These are phyloP conservation scores for Cenchrus purpureus DNA, from an alignment of 176 grass and related monocot species.

Conservation along the genomic window DNA sequence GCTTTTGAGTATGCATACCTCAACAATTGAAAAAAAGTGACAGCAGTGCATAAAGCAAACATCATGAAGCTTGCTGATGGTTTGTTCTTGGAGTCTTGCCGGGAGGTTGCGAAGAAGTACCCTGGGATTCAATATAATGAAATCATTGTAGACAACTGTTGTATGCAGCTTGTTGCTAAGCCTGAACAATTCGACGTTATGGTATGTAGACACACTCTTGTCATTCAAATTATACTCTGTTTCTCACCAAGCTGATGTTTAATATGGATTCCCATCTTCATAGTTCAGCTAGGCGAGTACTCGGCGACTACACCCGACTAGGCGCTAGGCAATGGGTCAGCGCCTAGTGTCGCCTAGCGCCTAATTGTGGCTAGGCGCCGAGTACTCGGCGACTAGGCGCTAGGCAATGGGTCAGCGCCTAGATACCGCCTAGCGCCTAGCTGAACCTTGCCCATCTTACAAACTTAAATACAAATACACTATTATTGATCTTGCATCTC, in stretches of 20 bases:
- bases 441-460: background rate
- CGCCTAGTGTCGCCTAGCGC: too few relatives aligned
- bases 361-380: too few relatives aligned
- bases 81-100: slow-evolving; percentile 95
- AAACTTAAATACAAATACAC: background rate
- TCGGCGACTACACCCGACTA: too few relatives aligned
- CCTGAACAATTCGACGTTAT: slow-evolving; percentile 99
- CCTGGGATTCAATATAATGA: slow-evolving; percentile 90
- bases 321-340: too few relatives aligned
- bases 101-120: slow-evolving; percentile 93
- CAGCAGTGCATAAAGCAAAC: slow-evolving; percentile 96
- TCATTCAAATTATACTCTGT: slow-evolving; percentile 3
- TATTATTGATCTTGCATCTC: background rate
- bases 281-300: too few relatives aligned
- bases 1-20: slow-evolving; percentile 99
- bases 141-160: slow-evolving; percentile 98
- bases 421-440: too few relatives aligned
- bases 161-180: slow-evolving; percentile 97
- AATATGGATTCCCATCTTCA: background rate
- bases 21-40: slow-evolving; percentile 98
- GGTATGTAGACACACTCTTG: slow-evolving; percentile 57
- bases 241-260: slow-evolving; percentile 26
- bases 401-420: too few relatives aligned
- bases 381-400: too few relatives aligned
- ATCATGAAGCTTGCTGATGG: slow-evolving; percentile 99